These are phyloP conservation scores for Trichoderma atroviride DNA, from an alignment of 2,329 filamentous ascomycete species.

Conservation along the genomic window DNA sequence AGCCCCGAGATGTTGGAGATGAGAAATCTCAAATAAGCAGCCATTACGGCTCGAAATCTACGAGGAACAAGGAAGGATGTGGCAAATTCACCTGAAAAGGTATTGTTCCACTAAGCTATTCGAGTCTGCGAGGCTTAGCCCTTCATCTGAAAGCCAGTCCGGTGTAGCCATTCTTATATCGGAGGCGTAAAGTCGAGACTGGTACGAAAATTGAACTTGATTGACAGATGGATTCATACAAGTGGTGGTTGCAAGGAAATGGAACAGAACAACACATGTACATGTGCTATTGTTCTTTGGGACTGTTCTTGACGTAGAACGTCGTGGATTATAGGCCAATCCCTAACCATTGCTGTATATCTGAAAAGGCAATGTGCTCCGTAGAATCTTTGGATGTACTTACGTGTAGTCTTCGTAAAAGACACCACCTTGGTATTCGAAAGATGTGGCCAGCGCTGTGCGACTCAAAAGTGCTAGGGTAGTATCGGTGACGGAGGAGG, in stretches of 20 bases:
- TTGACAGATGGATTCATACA: neutral
- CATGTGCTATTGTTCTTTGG: neutral
- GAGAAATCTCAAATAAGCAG: constrained; percentile 9
- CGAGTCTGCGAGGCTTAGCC: constrained; percentile 5
- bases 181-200: neutral
- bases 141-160: neutral
- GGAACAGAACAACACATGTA: neutral
- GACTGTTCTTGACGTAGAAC: neutral
- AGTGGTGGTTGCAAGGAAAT: constrained; percentile 14
- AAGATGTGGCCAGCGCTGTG: neutral
- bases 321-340: neutral
- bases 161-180: constrained; percentile 11
- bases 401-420: neutral
- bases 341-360: neutral
- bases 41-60: neutral
- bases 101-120: constrained; percentile 13
- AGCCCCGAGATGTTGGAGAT: constrained; percentile 8
- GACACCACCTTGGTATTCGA: neutral
- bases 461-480: neutral
- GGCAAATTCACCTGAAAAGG: neutral
- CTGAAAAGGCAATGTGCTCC: constrained; percentile 5
- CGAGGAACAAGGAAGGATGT: constrained; percentile 13
- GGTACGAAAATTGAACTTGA: neutral
- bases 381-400: neutral
- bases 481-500: neutral